Percentiles rank a stretch among this genome's conserved stretches.
phyloP scores from a whole-genome alignment of 495 filamentous ascomycete species.

The Neurospora sp. region DNA sequence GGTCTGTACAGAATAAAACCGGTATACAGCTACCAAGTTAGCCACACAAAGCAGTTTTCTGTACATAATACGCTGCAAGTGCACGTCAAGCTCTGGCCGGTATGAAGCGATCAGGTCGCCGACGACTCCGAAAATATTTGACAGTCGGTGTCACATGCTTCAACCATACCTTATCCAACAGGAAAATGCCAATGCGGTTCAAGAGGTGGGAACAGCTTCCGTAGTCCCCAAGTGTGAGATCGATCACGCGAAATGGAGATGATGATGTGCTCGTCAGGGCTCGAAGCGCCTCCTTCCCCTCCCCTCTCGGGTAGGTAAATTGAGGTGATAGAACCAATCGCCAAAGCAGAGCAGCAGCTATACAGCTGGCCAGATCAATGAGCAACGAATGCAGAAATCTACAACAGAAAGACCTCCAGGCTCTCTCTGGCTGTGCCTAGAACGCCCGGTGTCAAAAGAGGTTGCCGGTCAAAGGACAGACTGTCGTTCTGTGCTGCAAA shows the following conservation, averaged over 20 bases:
- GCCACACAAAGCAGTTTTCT: background rate
- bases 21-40: background rate
- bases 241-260: background rate
- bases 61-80: background rate
- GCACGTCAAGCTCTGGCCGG: background rate
- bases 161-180: background rate
- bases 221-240: background rate
- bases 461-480: too few relatives aligned
- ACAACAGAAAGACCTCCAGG: too few relatives aligned
- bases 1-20: background rate
- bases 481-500: too few relatives aligned
- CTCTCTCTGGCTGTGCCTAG: too few relatives aligned
- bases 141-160: background rate
- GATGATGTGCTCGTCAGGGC: too few relatives aligned
- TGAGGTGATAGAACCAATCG: too few relatives aligned
- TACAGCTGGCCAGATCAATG: too few relatives aligned
- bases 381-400: too few relatives aligned
- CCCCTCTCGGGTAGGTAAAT: too few relatives aligned
- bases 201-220: background rate
- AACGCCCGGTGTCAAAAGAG: too few relatives aligned
- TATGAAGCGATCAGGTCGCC: background rate
- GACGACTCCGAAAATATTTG: background rate
- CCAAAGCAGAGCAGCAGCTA: too few relatives aligned
- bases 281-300: too few relatives aligned
- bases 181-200: background rate